Evolutionary conservation across 495 filamentous ascomycete species (phyloP).

Genomic region (Aspergillus incahuasiensis): DNA sequence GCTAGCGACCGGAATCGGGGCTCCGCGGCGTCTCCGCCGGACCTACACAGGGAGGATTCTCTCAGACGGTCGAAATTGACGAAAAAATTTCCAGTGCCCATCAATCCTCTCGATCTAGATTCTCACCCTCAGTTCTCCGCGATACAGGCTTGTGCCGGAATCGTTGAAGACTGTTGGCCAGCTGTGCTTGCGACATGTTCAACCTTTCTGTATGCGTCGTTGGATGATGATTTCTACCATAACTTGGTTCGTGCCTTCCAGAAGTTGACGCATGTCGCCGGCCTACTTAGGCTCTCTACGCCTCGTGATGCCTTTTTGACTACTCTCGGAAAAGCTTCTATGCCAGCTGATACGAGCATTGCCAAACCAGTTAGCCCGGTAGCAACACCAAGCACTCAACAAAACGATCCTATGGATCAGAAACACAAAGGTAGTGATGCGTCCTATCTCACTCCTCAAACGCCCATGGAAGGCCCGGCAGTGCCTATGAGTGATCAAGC

Average conservation of each 20-base stretch:
- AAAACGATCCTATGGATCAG: conserved; percentile 23
- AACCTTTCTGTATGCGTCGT: conserved; percentile 83
- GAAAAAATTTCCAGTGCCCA: conserved; percentile 59
- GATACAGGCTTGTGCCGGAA: conserved; percentile 68
- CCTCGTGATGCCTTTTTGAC: conserved; percentile 93
- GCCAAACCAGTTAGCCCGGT: conserved; percentile 38
- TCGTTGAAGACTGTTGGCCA: conserved; percentile 92
- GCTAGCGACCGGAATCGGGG: conserved; percentile 32
- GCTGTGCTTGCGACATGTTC: conserved; percentile 90
- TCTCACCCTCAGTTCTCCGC: conserved; percentile 65
- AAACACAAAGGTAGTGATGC: conserved; percentile 39
- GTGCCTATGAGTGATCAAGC: conserved; percentile 20
- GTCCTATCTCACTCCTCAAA: conserved; percentile 14
- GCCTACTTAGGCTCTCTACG: conserved; percentile 75
- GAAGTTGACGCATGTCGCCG: conserved; percentile 92
- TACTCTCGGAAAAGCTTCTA: conserved; percentile 85
- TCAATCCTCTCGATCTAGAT: conserved; percentile 73
- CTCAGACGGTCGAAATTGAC: conserved; percentile 29
- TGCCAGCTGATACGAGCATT: conserved; percentile 62
- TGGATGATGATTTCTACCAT: conserved; percentile 94
- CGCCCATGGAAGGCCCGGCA: conserved; percentile 19
- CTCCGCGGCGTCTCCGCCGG: conserved; percentile 36
- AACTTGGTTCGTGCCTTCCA: conserved; percentile 90
- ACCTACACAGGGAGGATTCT: conserved; percentile 34
- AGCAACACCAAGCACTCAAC: conserved; percentile 29